phyloP scores from a whole-genome alignment of 202 grass and related monocot species.

The Saccharum hybrid region DNA sequence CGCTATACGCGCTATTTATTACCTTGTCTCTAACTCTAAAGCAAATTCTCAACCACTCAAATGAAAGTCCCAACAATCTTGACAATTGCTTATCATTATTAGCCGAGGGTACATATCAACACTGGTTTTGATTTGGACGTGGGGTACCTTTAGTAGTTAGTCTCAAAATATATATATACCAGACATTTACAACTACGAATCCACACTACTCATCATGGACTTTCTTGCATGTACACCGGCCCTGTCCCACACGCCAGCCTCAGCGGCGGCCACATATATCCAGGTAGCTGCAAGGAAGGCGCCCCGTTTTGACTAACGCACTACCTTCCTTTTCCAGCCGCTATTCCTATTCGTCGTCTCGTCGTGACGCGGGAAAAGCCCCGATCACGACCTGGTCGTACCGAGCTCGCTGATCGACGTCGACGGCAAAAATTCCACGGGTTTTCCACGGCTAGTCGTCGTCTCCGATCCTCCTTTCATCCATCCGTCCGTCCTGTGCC shows the following conservation, averaged over 20 bases:
- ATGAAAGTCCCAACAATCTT: too few relatives aligned
- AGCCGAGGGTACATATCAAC: too few relatives aligned
- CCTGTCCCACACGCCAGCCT: background rate
- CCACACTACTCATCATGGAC: background rate
- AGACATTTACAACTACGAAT: background rate
- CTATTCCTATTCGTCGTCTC: constrained; percentile 14
- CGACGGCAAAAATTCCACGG: constrained; percentile 19
- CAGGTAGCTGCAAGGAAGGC: constrained; percentile 44
- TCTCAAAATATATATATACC: background rate
- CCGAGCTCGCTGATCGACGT: background rate
- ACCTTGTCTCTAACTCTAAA: too few relatives aligned
- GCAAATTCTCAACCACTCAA: too few relatives aligned
- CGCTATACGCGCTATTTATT: too few relatives aligned
- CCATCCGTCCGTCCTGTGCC: too few relatives aligned
- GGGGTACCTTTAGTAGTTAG: too few relatives aligned
- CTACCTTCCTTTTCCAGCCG: constrained; percentile 7
- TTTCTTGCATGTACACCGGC: background rate
- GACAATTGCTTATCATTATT: too few relatives aligned
- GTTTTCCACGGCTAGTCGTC: constrained; percentile 51
- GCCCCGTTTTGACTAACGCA: constrained; percentile 31
- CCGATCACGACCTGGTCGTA: constrained; percentile 10
- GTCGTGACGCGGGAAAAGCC: background rate
- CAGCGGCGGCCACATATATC: background rate
- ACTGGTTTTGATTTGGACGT: too few relatives aligned
- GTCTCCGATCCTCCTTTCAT: too few relatives aligned